Evolutionary conservation across 1,284 basidiomycete species (phyloP).

Genomic region (Vanrija sp.): DNA sequence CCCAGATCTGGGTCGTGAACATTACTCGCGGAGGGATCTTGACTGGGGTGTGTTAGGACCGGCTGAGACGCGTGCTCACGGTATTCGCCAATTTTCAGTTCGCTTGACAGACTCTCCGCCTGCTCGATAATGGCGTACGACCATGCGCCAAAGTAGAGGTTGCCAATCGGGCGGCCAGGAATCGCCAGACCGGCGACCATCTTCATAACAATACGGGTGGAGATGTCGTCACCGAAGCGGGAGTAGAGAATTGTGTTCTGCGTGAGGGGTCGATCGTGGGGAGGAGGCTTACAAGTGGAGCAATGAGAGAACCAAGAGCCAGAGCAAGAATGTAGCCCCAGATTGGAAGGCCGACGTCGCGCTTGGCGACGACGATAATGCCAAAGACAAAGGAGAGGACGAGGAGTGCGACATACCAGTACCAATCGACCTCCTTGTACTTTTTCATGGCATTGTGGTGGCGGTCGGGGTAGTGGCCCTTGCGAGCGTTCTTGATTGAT

Average conservation of each 20-base stretch:
- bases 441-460: slow-evolving; percentile 52
- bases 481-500: slow-evolving; percentile 55
- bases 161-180: slow-evolving; percentile 26
- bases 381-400: slow-evolving; percentile 21
- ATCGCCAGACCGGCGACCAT: slow-evolving; percentile 22
- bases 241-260: slow-evolving; percentile 19
- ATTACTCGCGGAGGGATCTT: slow-evolving; percentile 31
- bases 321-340: slow-evolving; percentile 24
- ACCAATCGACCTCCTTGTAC: slow-evolving; percentile 34
- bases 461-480: slow-evolving; percentile 56
- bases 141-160: slow-evolving; percentile 28
- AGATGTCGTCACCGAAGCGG: slow-evolving; percentile 23
- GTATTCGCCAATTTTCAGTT: slow-evolving; percentile 25
- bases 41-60: slow-evolving; percentile 10
- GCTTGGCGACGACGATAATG: slow-evolving; percentile 22
- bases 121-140: slow-evolving; percentile 20
- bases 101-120: slow-evolving; percentile 15
- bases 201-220: slow-evolving; percentile 23
- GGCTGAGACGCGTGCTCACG: neutral
- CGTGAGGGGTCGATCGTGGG: no score
- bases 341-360: slow-evolving; percentile 20
- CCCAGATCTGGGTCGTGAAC: slow-evolving; percentile 24
- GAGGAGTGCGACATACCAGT: slow-evolving; percentile 29
- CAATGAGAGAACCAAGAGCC: slow-evolving; percentile 16
- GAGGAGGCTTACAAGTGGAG: slow-evolving; percentile 14